Evolutionary conservation across 805 yeast species (phyloP).

Genomic region (Teunomyces kruisii): DNA sequence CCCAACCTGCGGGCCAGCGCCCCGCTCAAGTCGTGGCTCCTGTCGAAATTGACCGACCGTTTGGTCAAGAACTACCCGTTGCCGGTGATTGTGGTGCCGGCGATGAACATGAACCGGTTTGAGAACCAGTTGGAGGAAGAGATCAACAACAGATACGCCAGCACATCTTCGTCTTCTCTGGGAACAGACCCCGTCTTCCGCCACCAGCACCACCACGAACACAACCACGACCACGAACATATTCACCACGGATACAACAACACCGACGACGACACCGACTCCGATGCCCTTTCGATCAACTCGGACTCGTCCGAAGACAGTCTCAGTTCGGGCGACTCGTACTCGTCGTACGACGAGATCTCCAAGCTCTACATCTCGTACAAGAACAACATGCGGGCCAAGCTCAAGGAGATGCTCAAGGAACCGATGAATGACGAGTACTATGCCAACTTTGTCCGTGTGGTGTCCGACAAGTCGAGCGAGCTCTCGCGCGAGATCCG

Average conservation of each 20-base stretch:
- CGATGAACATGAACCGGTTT: conserved; percentile 54
- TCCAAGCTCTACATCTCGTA: conserved; percentile 31
- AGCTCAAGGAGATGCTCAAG: conserved; percentile 13
- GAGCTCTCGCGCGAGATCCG: conserved; percentile 36
- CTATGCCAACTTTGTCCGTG: conserved; percentile 24
- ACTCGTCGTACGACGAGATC: conserved; percentile 41
- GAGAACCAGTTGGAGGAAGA: conserved; percentile 44
- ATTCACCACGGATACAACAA: no score
- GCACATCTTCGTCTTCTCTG: no score
- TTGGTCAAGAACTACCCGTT: conserved; percentile 62
- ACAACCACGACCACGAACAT: background rate
- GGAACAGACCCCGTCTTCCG: no score
- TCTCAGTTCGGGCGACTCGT: conserved; percentile 25
- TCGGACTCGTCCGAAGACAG: conserved; percentile 17
- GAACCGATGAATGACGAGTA: conserved; percentile 24
- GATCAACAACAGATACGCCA: conserved; percentile 13
- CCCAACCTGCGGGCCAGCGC: conserved; percentile 43
- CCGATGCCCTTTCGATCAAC: conserved; percentile 14
- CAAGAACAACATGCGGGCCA: conserved; percentile 18
- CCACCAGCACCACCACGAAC: no score
- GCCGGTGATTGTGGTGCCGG: conserved; percentile 68
- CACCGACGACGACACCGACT: conserved; percentile 1
- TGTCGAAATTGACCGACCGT: conserved; percentile 63
- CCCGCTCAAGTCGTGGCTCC: conserved; percentile 58
- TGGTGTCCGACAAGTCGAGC: conserved; percentile 35